Evolutionary conservation across 1,284 basidiomycete genomes (phyloP).

Genomic region (Xerocomus alliaceus): DNA sequence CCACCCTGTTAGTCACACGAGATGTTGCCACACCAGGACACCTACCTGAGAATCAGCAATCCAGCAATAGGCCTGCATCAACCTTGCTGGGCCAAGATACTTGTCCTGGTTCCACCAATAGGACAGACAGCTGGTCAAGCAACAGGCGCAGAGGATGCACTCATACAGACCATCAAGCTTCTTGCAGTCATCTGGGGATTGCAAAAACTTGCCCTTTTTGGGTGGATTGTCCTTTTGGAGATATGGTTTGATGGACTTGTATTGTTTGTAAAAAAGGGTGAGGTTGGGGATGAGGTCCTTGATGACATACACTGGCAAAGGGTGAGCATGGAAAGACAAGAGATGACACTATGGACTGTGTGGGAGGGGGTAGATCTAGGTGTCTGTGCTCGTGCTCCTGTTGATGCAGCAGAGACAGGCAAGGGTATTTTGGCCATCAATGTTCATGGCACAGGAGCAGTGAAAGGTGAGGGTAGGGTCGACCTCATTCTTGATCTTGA

Average conservation of each 20-base stretch:
- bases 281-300: slow-evolving; percentile 96
- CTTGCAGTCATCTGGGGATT: slow-evolving; percentile 90
- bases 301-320: slow-evolving; percentile 89
- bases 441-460: slow-evolving; percentile 98
- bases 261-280: slow-evolving; percentile 97
- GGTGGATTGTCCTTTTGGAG: slow-evolving; percentile 92
- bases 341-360: slow-evolving; percentile 73
- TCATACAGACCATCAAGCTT: slow-evolving; percentile 99
- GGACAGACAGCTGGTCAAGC: slow-evolving; percentile 93
- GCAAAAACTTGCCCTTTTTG: slow-evolving; percentile 84
- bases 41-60: slow-evolving; percentile 93
- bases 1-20: background rate
- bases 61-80: slow-evolving; percentile 97
- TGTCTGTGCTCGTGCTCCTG: slow-evolving; percentile 71
- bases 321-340: background rate
- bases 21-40: slow-evolving; percentile 13
- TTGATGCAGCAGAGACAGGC: slow-evolving; percentile 98
- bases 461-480: slow-evolving; percentile 98
- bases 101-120: slow-evolving; percentile 99
- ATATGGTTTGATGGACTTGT: slow-evolving; percentile 98
- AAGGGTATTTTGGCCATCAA: slow-evolving; percentile 96
- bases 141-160: slow-evolving; percentile 93
- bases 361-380: slow-evolving; percentile 97
- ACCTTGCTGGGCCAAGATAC: slow-evolving; percentile 95
- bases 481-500: slow-evolving; percentile 99